phyloP scores from a whole-genome alignment of 768 basidiomycete genomes.

The Hortiboletus campestris region DNA sequence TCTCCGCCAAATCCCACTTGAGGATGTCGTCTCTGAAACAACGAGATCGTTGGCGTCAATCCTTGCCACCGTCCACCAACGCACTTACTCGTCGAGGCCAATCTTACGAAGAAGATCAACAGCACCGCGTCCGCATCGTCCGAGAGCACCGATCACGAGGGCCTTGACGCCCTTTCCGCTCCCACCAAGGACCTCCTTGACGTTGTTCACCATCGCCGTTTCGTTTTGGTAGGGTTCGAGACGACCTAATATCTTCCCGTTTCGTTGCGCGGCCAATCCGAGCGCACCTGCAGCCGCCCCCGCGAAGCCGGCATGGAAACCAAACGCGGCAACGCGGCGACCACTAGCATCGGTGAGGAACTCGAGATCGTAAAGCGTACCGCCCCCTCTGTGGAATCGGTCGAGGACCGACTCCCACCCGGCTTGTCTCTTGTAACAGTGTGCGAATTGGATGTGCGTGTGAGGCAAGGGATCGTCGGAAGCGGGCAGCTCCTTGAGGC shows the following conservation, averaged over 20 bases:
- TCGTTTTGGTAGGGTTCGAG: conserved; percentile 86
- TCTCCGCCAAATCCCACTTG: conserved; percentile 98
- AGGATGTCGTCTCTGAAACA: conserved; percentile 76
- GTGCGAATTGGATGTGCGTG: conserved; percentile 97
- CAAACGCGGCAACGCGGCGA: conserved; percentile 95
- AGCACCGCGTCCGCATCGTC: conserved; percentile 91
- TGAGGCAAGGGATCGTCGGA: conserved; percentile 84
- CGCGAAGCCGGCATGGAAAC: conserved; percentile 98
- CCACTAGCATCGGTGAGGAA: conserved; percentile 85
- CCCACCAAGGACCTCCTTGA: conserved; percentile 63
- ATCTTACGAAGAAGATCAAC: conserved; percentile 95
- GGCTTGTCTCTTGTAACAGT: conserved; percentile 94
- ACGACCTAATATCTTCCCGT: conserved; percentile 57
- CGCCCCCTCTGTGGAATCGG: conserved; percentile 81
- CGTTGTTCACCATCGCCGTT: conserved; percentile 71
- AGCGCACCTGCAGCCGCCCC: conserved; percentile 92
- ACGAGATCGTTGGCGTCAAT: not conserved
- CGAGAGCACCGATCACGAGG: conserved; percentile 94
- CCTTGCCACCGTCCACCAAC: not conserved
- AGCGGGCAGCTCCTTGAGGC: conserved; percentile 91
- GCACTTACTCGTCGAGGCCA: conserved; percentile 85
- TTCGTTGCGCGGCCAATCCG: conserved; percentile 66
- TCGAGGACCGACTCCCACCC: conserved; percentile 87
- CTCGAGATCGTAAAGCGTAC: conserved; percentile 92
- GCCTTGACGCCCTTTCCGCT: conserved; percentile 76